Conservation (phyloP, 768 basidiomycete genomes). For the Tricholoma furcatifolium region DNA sequence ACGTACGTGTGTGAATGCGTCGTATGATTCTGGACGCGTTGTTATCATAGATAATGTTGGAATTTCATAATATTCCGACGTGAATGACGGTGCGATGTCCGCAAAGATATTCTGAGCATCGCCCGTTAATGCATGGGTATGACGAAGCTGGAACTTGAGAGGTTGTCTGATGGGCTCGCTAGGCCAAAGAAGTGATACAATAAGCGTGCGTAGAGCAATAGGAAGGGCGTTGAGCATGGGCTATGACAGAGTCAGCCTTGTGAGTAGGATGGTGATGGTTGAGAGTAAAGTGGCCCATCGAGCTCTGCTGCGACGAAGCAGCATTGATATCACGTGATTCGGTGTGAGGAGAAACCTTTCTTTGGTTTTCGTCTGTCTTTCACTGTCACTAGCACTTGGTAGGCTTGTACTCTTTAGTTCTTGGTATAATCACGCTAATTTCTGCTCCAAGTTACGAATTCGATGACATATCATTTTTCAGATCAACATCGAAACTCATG, state of each 20-base stretch:
- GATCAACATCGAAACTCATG: no score
- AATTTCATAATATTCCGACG: slow-evolving; percentile 39
- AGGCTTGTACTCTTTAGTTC: no score
- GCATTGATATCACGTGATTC: no score
- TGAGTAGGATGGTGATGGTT: no score
- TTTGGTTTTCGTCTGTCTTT: no score
- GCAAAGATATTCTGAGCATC: slow-evolving; percentile 58
- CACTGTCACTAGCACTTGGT: no score
- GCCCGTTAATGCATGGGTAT: slow-evolving; percentile 57
- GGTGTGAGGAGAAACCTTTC: no score
- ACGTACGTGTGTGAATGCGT: slow-evolving; percentile 36
- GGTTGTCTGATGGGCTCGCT: slow-evolving; percentile 25
- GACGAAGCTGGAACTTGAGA: slow-evolving; percentile 63
- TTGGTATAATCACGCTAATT: no score
- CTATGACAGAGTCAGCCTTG: not conserved
- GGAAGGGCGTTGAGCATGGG: slow-evolving; percentile 39
- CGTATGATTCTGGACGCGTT: slow-evolving; percentile 45
- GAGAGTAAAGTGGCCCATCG: not conserved
- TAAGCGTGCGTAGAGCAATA: slow-evolving; percentile 36
- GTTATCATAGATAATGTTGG: slow-evolving; percentile 37
- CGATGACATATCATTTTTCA: no score
- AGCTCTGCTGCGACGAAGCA: no score
- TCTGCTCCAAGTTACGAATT: no score
- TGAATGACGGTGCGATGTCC: slow-evolving; percentile 39
- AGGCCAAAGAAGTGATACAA: slow-evolving; percentile 42